These are phyloP conservation scores for Tephrocybe sp. DNA, from an alignment of 768 basidiomycete genomes.

Conservation along the genomic window DNA sequence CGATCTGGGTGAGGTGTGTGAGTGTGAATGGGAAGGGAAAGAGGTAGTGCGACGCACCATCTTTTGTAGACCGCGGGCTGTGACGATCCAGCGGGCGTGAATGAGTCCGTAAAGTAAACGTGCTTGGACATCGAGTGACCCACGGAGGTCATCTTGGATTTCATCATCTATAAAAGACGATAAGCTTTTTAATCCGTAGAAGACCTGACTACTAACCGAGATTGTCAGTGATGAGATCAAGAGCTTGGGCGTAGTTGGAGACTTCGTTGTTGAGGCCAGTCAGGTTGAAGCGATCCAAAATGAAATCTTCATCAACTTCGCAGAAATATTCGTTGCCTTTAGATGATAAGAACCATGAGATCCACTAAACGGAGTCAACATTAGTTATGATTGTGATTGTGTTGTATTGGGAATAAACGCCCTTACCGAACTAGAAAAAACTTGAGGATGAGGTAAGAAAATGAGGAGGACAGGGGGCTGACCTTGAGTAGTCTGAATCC, in stretches of 20 bases:
- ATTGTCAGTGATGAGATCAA: conserved; percentile 95
- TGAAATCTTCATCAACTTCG: conserved; percentile 99
- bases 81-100: conserved; percentile 96
- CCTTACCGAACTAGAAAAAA: conserved; percentile 34
- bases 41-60: conserved; percentile 57
- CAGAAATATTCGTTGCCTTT: conserved; percentile 99
- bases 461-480: conserved; percentile 23
- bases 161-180: conserved; percentile 67
- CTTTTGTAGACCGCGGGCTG: conserved; percentile 88
- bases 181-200: neutral
- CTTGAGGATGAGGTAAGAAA: conserved; percentile 9
- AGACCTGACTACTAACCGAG: conserved; percentile 59
- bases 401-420: conserved; percentile 1
- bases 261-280: conserved; percentile 97
- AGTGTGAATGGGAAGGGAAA: neutral
- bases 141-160: conserved; percentile 90
- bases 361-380: conserved; percentile 76
- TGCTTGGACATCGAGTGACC: conserved; percentile 90
- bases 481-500: conserved; percentile 97
- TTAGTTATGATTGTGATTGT: conserved; percentile 1
- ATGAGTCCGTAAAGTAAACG: conserved; percentile 93
- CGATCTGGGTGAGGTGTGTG: conserved; percentile 50
- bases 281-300: conserved; percentile 96
- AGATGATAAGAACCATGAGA: conserved; percentile 95
- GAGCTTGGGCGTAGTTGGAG: conserved; percentile 87